Percentiles rank a stretch among this genome's conserved stretches.
phyloP scores from a whole-genome alignment of 2,329 filamentous ascomycete genomes.

The Colletotrichum sidae region DNA sequence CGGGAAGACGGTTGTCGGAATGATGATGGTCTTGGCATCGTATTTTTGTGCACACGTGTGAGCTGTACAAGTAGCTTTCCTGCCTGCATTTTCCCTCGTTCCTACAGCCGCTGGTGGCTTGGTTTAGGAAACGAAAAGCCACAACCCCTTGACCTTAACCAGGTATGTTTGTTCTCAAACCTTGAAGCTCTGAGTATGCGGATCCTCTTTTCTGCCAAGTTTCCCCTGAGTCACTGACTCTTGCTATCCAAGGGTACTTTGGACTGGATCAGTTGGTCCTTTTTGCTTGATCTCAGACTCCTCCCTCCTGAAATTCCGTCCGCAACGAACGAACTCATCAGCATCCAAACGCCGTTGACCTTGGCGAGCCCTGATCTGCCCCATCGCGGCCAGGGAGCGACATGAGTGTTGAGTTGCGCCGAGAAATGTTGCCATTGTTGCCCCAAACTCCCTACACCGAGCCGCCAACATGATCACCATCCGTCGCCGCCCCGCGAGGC shows the following conservation, averaged over 20 bases:
- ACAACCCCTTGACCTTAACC: conserved; percentile 9
- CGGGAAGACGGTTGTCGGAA: not conserved
- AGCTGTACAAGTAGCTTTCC: not conserved
- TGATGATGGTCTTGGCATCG: conserved; percentile 24
- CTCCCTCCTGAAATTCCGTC: not conserved
- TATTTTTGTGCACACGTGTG: conserved; percentile 23
- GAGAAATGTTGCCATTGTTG: conserved; percentile 34
- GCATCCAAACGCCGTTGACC: not conserved
- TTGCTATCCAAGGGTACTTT: too few relatives aligned
- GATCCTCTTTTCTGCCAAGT: conserved; percentile 27
- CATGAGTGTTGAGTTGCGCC: conserved; percentile 28
- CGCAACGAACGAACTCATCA: not conserved
- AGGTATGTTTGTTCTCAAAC: conserved; percentile 12
- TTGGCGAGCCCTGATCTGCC: not conserved
- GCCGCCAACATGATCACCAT: conserved; percentile 39
- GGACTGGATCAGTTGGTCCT: too few relatives aligned
- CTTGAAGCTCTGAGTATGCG: conserved; percentile 5
- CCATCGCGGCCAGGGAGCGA: conserved; percentile 17
- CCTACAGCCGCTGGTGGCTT: conserved; percentile 11
- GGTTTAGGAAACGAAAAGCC: conserved; percentile 11
- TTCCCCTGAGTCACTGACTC: not conserved
- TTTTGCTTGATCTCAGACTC: too few relatives aligned
- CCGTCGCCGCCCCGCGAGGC: conserved; percentile 35
- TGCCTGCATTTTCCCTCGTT: not conserved
- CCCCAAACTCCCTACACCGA: conserved; percentile 20